Evolutionary conservation across 495 filamentous ascomycete species (phyloP), one percentile per base, ranked within the genome.

Genomic region (Neurospora sp.): DNA sequence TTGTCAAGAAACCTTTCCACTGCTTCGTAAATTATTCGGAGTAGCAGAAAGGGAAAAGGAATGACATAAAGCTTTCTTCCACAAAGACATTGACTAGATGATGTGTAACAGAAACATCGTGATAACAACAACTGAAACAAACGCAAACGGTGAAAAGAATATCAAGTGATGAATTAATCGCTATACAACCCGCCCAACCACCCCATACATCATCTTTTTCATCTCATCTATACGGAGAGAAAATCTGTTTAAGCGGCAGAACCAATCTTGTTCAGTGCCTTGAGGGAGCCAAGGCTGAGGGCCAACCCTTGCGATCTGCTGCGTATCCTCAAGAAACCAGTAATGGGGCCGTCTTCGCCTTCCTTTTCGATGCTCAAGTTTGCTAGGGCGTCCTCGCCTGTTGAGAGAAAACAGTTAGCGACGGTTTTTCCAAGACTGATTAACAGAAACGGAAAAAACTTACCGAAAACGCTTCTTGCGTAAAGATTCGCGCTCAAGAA

Each of bases 291-390:
- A 73, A 99, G 85, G 82, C 95, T 97, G 74, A 99, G 85, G 4
- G 96, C 96, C 73, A 99, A 87, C 70, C 96, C 96, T 85, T 99
- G 96, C 6, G 94, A 97, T 77, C 96, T 92, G 86, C 94, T 97
- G 83, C 96, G 90, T 87, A 99, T 99, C 77, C 96, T 92, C 71
- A 99, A 93, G 81, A 99, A 99, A n/a, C 96, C 96, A 38, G 96
- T 98, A 75, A 99, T 92, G 7, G 94, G 94, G 38, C 96, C 96
- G 79, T 97, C 91, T 12, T 97, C 94, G 70, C 94, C 94, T 82
- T 98, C 94, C 84, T 97, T 96, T 80, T 99, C 96, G 78, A 99
- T 97, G 79, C 94, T 97, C 83, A 99, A 79, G 80, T 99, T 99
- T 74, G 96, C 96, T 74, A 99, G 85, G 62, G 96, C 96, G 85